Evolutionary conservation across 768 basidiomycete genomes (phyloP), one percentile per base, ranked within the genome.

Genomic region (Mycena filopes): DNA sequence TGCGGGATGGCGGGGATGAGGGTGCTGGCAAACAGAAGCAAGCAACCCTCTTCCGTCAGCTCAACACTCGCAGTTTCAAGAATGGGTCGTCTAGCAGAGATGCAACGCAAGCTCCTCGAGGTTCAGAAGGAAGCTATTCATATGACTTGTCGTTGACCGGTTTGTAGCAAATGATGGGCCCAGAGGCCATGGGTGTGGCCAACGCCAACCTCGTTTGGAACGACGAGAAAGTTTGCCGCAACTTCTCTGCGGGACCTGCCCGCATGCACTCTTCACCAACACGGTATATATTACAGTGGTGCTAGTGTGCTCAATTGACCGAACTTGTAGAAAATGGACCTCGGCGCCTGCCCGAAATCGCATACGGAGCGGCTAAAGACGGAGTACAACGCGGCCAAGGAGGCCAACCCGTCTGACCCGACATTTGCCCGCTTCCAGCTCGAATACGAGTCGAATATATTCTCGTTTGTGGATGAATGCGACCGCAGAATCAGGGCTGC

Each of bases 81-180:
- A 26, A 98, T 98, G 96, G 96, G 96, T 73, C 87, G 94, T 50
- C 87, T 98, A 60, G 96, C 96, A 65, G 96, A 98, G 79, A 94
- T 95, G 94, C 96, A 98, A 83, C 89, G 96, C 69, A 98, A 95
- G 91, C 93, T 98, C 79, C 73, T 83, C 60, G 84, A 82, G 82
- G 78, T 84, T 72, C 41, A 77, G 67, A 43, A 31, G 36, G 47
- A 53, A 43, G 31, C 33, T 28, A 15, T 43, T 31, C 38, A 18
- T 57, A 77, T 87, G 55, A 83, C 87, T 80, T 87, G 84, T 69
- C n/a, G 78, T 50, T 75, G 25, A 77, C 65, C 62, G 45, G 25
- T 54, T 64, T 65, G 55, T 67, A 98, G 96, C 96, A 98, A 96
- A 98, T 97, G 95, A 98, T 98, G 96, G 97, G 95, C n/a, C 93